A percentile compares a stretch with the other conserved stretches of the same genome.
phyloP scores from a whole-genome alignment of 2,329 filamentous ascomycete genomes.

The Mariannaea elegans region DNA sequence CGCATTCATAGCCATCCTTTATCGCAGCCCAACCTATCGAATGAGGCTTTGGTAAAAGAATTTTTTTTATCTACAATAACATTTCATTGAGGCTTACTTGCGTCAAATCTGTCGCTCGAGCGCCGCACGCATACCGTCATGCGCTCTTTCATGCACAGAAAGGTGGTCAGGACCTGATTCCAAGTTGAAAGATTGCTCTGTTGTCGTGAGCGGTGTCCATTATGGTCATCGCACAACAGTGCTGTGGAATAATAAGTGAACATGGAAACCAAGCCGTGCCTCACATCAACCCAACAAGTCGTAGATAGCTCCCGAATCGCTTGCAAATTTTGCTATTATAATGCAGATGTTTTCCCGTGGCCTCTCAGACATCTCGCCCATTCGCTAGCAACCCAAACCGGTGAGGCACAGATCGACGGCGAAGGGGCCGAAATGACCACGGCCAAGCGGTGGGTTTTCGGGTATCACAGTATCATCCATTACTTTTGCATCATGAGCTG shows the following conservation, averaged over 20 bases:
- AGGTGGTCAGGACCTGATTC: conserved; percentile 2
- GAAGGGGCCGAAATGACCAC: conserved; percentile 26
- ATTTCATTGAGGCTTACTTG: conserved; percentile 2
- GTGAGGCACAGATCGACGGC: conserved; percentile 12
- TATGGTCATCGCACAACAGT: conserved; percentile 31
- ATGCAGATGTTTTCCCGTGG: conserved; percentile 37
- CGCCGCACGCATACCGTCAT: background rate
- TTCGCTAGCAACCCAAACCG: conserved; percentile 25
- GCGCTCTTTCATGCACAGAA: conserved; percentile 10
- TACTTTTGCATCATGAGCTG: conserved; percentile 98
- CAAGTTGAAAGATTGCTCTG: conserved; percentile 34
- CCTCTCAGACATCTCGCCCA: conserved; percentile 28
- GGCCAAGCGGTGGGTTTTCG: conserved; percentile 31
- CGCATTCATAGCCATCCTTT: background rate
- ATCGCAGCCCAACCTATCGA: conserved; percentile 5
- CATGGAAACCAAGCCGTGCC: conserved; percentile 36
- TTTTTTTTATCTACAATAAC: background rate
- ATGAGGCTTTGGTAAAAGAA: background rate
- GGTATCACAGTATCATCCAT: conserved; percentile 43
- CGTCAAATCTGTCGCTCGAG: background rate
- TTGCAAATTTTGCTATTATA: conserved; percentile 43
- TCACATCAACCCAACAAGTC: conserved; percentile 39
- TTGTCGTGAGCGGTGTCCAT: conserved; percentile 33
- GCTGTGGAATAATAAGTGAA: conserved; percentile 36
- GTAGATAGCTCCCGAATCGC: conserved; percentile 41